Evolutionary conservation across 208 protist genomes (phyloP).

Genomic region (Trichomonas tenax): DNA sequence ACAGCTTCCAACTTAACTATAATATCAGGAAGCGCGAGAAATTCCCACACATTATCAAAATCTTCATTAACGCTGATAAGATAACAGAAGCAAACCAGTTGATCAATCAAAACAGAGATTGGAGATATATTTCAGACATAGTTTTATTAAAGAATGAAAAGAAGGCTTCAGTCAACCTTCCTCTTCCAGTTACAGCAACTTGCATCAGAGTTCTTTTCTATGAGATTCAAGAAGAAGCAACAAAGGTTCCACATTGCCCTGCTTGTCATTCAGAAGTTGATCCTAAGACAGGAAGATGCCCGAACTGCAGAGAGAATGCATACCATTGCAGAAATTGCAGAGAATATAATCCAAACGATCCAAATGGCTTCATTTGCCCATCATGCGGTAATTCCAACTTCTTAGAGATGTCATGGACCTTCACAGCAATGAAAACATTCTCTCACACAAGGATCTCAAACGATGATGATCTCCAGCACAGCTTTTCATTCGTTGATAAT

Average conservation of each 20-base stretch:
- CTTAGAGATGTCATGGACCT: conserved; percentile 49
- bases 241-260: background rate
- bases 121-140: background rate
- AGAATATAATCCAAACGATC: conserved; percentile 72
- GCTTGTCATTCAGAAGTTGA: background rate
- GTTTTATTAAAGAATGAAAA: background rate
- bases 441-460: background rate
- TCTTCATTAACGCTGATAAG: background rate
- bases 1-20: background rate
- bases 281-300: conserved; percentile 48
- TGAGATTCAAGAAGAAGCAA: background rate
- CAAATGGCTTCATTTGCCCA: conserved; percentile 65
- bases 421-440: conserved; percentile 36
- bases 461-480: background rate
- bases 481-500: background rate
- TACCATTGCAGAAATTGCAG: conserved; percentile 67
- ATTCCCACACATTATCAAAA: background rate
- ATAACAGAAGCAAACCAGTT: background rate
- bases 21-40: background rate
- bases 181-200: background rate
- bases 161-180: background rate
- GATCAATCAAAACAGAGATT: background rate
- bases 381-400: conserved; percentile 65
- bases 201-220: background rate
- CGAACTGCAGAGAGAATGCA: conserved; percentile 63